These are phyloP conservation scores for Calonectria pauciramosa DNA, from an alignment of 2,329 filamentous ascomycete species.

Conservation along the genomic window DNA sequence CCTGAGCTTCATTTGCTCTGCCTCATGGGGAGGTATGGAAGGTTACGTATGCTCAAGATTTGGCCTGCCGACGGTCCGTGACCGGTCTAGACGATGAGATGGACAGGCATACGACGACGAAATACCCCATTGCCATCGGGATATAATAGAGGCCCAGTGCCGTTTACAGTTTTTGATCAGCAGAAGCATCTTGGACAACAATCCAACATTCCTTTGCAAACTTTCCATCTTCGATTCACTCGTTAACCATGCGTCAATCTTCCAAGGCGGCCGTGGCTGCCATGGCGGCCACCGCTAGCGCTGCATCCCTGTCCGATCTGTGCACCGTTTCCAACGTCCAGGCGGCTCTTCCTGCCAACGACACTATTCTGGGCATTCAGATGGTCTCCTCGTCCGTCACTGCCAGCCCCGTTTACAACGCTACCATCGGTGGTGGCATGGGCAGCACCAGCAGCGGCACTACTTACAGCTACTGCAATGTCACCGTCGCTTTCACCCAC, in stretches of 20 bases:
- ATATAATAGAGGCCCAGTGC: constrained; percentile 13
- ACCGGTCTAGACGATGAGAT: neutral
- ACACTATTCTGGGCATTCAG: constrained; percentile 31
- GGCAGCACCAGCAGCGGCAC: constrained; percentile 42
- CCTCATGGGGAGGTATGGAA: neutral
- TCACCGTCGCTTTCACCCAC: constrained; percentile 53
- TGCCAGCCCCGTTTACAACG: constrained; percentile 42
- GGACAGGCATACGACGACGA: constrained; percentile 4
- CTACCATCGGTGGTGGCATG: constrained; percentile 36
- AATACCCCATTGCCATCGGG: neutral
- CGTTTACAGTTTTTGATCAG: neutral
- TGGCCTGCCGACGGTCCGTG: neutral
- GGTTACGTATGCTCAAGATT: constrained; percentile 11
- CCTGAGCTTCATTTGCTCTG: constrained; percentile 10
- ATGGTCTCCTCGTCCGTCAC: constrained; percentile 57
- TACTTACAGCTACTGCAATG: constrained; percentile 51
- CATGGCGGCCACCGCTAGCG: constrained; percentile 28
- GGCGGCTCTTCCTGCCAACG: constrained; percentile 37
- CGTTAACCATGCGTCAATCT: constrained; percentile 27
- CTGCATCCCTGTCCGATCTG: constrained; percentile 36
- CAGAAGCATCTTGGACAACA: neutral
- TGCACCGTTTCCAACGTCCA: constrained; percentile 39
- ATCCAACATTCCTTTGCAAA: neutral
- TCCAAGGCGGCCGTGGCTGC: constrained; percentile 12
- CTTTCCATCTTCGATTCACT: neutral